phyloP scores from a whole-genome alignment of 1,284 basidiomycete genomes.

The Vanrija humicola region DNA sequence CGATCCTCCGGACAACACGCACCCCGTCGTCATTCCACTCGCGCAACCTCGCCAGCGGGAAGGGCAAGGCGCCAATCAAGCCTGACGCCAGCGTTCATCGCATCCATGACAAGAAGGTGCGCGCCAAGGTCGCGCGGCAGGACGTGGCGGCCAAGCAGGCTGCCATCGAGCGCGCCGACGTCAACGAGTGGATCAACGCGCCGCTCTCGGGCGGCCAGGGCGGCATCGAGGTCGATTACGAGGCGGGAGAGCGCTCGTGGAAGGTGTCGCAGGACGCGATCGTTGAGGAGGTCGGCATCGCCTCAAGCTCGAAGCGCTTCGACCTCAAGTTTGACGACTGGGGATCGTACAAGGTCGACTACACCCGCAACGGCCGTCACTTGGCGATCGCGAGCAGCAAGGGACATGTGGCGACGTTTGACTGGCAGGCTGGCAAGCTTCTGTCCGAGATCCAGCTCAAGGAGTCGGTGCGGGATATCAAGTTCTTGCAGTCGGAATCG shows the following conservation, averaged over 20 bases:
- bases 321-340: conserved; percentile 69
- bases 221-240: conserved; percentile 47
- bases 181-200: conserved; percentile 46
- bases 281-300: conserved; percentile 62
- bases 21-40: conserved; percentile 38
- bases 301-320: conserved; percentile 68
- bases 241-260: conserved; percentile 72
- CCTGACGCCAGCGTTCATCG: conserved; percentile 28
- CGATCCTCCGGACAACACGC: conserved; percentile 52
- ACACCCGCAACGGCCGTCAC: conserved; percentile 88
- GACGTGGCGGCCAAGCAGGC: conserved; percentile 49
- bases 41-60: conserved; percentile 31
- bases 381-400: conserved; percentile 74
- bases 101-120: conserved; percentile 70
- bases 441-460: conserved; percentile 80
- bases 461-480: conserved; percentile 87
- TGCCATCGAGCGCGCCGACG: conserved; percentile 38
- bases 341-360: conserved; percentile 73
- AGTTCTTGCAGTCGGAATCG: conserved; percentile 90
- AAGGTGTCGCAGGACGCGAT: conserved; percentile 79
- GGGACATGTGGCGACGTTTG: conserved; percentile 92
- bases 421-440: conserved; percentile 85
- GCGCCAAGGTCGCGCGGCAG: conserved; percentile 62
- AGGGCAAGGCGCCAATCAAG: conserved; percentile 17
- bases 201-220: conserved; percentile 35